Conservation (phyloP, 768 basidiomycete genomes). For the Terana coerulea region DNA sequence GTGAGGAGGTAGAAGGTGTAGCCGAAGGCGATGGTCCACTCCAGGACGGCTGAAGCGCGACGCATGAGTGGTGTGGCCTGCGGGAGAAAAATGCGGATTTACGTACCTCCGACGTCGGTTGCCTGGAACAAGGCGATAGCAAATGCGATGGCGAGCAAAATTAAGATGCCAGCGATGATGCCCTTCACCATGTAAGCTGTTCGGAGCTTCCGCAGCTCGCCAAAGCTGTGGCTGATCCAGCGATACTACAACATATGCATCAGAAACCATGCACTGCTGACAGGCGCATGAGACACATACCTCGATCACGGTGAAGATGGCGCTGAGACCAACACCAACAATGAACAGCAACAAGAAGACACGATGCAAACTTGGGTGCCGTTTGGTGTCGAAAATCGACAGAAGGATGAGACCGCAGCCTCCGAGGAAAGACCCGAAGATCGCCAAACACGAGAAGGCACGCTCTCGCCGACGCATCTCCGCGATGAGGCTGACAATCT, state of each 20-base stretch:
- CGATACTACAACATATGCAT: constrained; percentile 41
- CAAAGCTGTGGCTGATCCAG: constrained; percentile 60
- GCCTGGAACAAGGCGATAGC: constrained; percentile 45
- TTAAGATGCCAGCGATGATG: constrained; percentile 52
- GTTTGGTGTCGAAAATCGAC: constrained; percentile 66
- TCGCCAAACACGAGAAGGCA: constrained; percentile 51
- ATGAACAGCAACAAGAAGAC: constrained; percentile 71
- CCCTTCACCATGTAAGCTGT: constrained; percentile 60
- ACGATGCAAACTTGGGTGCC: constrained; percentile 47
- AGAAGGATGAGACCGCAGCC: constrained; percentile 64
- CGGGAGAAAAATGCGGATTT: neutral
- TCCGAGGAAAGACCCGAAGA: constrained; percentile 58
- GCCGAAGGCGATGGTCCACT: constrained; percentile 72
- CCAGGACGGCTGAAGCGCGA: constrained; percentile 58
- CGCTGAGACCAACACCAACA: constrained; percentile 64
- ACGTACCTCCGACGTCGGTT: constrained; percentile 47
- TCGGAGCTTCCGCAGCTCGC: constrained; percentile 39
- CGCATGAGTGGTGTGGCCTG: neutral
- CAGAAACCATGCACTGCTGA: neutral
- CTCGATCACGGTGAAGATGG: constrained; percentile 72
- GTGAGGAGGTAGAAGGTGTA: constrained; percentile 73
- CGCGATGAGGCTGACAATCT: constrained; percentile 45
- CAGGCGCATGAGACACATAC: constrained; percentile 28
- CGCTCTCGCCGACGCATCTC: constrained; percentile 56
- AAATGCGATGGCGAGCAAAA: constrained; percentile 62